Conservation (phyloP, 139 green algal species). For the Edaphochlamys debaryana region DNA sequence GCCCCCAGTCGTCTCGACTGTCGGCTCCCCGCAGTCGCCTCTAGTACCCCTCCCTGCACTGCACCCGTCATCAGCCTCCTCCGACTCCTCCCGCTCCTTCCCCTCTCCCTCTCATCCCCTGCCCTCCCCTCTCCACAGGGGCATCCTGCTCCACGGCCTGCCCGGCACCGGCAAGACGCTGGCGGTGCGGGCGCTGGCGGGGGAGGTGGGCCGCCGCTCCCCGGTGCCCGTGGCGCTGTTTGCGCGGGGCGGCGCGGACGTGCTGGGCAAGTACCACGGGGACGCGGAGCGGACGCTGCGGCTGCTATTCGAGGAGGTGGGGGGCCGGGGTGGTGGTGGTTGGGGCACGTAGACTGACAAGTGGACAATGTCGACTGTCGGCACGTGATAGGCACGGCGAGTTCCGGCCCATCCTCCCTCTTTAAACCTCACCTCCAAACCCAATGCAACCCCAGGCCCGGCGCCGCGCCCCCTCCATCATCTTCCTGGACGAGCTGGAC, state of each 20-base stretch:
- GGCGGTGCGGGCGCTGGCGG: conserved; percentile 71
- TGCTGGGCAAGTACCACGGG: conserved; percentile 90
- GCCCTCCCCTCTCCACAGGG: too few relatives aligned
- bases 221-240: conserved; percentile 82
- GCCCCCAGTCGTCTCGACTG: too few relatives aligned
- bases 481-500: conserved; percentile 95
- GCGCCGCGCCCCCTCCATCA: conserved; percentile 75
- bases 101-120: too few relatives aligned
- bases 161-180: conserved; percentile 84
- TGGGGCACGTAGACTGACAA: not conserved
- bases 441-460: conserved; percentile 63
- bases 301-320: conserved; percentile 85
- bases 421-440: not conserved
- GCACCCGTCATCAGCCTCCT: too few relatives aligned
- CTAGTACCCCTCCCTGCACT: too few relatives aligned
- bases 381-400: too few relatives aligned
- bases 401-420: too few relatives aligned
- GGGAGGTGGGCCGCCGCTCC: conserved; percentile 56
- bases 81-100: too few relatives aligned
- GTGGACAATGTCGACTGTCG: not conserved
- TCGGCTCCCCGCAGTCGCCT: too few relatives aligned
- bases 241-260: conserved; percentile 86
- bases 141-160: conserved; percentile 75
- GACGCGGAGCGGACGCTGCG: conserved; percentile 90
- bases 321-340: not conserved